phyloP scores from a whole-genome alignment of 2,329 filamentous ascomycete species.

The Colletotrichum cereale region DNA sequence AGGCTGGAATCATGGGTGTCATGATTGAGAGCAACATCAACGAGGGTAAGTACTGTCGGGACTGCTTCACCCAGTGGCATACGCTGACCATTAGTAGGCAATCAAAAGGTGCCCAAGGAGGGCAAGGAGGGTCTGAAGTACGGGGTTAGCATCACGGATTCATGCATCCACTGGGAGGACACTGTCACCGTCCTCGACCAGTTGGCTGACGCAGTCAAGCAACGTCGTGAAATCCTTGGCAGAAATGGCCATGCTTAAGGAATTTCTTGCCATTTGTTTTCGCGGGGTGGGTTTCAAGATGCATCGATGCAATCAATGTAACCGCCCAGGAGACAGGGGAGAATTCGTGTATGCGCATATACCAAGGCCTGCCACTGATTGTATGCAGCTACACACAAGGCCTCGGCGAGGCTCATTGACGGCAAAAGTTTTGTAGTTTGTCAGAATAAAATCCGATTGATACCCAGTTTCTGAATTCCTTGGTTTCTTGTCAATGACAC shows the following conservation, averaged over 20 bases:
- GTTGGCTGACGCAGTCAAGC: constrained; percentile 84
- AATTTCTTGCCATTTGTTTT: background rate
- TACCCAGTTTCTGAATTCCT: background rate
- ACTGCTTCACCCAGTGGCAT: background rate
- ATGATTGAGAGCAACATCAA: constrained; percentile 99
- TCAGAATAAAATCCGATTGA: background rate
- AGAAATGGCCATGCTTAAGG: constrained; percentile 32
- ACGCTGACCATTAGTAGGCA: constrained; percentile 65
- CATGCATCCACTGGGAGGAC: constrained; percentile 95
- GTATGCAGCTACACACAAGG: constrained; percentile 14
- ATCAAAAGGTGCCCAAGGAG: constrained; percentile 91
- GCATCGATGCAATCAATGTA: background rate
- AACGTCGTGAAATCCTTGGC: constrained; percentile 68
- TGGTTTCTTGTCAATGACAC: background rate
- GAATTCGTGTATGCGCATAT: constrained; percentile 16
- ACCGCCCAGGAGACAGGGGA: background rate
- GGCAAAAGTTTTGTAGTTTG: constrained; percentile 12
- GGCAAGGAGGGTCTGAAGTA: constrained; percentile 89
- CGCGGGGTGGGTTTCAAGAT: too few species aligned
- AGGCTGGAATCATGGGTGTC: constrained; percentile 91
- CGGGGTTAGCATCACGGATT: constrained; percentile 96
- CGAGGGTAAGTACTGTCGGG: constrained; percentile 72
- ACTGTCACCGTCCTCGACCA: constrained; percentile 83
- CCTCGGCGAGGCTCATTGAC: background rate
- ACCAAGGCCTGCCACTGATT: constrained; percentile 9